A percentile compares a stretch with the other conserved stretches of the same genome.
These are phyloP conservation scores for Sphagnum magellanicum DNA, from an alignment of 228 moss, liverwort and hornwort genomes.

Conservation along the genomic window DNA sequence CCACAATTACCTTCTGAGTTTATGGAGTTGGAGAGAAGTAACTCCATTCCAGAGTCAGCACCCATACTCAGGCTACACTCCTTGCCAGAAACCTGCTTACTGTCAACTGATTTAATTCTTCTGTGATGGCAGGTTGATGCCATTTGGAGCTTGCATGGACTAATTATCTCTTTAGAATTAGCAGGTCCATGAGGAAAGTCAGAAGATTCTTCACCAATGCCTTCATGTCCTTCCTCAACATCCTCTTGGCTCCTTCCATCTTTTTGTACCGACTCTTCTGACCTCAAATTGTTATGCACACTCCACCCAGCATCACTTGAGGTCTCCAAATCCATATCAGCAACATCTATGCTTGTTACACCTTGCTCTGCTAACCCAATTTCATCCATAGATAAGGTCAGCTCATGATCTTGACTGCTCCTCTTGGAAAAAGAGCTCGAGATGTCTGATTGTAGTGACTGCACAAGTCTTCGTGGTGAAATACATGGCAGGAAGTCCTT, in stretches of 20 bases:
- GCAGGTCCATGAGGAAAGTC: not conserved
- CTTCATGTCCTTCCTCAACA: conserved; percentile 7
- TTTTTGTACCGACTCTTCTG: conserved; percentile 28
- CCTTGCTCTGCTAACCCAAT: conserved; percentile 1
- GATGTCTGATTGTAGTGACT: conserved; percentile 33
- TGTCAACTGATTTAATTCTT: conserved; percentile 29
- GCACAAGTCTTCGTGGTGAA: conserved; percentile 55
- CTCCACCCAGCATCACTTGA: conserved; percentile 57
- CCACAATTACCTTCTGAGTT: conserved; percentile 4
- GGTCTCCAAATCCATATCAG: conserved; percentile 33
- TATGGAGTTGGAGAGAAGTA: conserved; percentile 11
- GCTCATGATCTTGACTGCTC: conserved; percentile 10
- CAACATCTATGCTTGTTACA: conserved; percentile 1
- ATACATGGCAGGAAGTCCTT: conserved; percentile 57
- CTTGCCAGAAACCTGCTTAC: conserved; percentile 8
- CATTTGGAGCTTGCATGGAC: no score
- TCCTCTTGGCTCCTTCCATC: conserved; percentile 31
- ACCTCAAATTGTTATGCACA: conserved; percentile 48
- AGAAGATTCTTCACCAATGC: not conserved
- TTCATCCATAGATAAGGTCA: conserved; percentile 12
- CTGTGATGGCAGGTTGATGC: not conserved
- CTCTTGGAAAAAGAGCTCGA: conserved; percentile 15
- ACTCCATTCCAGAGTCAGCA: conserved; percentile 1
- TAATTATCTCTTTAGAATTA: no score
- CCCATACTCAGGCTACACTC: conserved; percentile 2